phyloP scores from a whole-genome alignment of 306 rosid species.

The Citrullus amarus region DNA sequence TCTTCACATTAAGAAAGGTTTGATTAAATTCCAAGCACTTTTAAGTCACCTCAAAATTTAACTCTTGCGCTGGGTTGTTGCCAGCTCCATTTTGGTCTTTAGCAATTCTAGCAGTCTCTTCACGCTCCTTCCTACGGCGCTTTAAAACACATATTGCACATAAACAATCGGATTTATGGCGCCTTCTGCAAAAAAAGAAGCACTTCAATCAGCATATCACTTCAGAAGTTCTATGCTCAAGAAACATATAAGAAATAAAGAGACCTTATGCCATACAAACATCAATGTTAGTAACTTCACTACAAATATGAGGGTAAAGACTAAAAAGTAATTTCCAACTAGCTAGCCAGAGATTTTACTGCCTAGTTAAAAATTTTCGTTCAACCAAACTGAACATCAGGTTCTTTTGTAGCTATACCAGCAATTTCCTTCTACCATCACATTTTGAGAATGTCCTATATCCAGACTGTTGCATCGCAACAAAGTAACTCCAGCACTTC shows the following conservation, averaged over 20 bases:
- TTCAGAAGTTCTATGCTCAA: neutral
- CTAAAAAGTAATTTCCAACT: neutral
- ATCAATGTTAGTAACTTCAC: neutral
- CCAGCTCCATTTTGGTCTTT: conserved; percentile 35
- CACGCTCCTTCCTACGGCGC: conserved; percentile 91
- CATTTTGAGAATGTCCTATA: neutral
- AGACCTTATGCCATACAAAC: neutral
- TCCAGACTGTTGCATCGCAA: neutral
- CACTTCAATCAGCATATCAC: neutral
- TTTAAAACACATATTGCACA: conserved; percentile 92
- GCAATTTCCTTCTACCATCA: neutral
- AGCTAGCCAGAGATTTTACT: neutral
- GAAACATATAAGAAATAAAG: neutral
- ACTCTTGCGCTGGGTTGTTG: conserved; percentile 40
- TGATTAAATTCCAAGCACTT: neutral
- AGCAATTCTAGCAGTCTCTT: conserved; percentile 59
- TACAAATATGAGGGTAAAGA: neutral
- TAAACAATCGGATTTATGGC: conserved; percentile 81
- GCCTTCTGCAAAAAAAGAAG: conserved; percentile 59
- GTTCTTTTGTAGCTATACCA: neutral
- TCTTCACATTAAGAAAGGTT: neutral
- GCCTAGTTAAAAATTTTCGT: neutral
- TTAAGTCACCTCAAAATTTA: conserved; percentile 50
- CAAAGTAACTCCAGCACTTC: neutral
- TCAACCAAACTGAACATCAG: neutral